phyloP scores from a whole-genome alignment of 495 filamentous ascomycete genomes.

The Annulohypoxylon moriforme region DNA sequence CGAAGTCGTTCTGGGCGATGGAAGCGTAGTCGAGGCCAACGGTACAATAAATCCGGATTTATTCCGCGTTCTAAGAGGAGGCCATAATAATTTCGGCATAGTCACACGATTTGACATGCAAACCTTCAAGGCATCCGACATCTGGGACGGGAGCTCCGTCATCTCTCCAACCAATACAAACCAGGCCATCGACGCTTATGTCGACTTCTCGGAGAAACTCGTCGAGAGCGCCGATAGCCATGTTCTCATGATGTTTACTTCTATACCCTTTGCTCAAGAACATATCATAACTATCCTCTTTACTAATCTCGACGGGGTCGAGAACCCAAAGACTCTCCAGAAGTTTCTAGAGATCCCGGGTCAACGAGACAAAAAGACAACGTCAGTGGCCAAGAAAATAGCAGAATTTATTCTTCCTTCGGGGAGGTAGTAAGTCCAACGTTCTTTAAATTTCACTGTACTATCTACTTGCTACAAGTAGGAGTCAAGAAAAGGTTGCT shows the following conservation, averaged over 20 bases:
- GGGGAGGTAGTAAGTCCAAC: slow-evolving; percentile 15
- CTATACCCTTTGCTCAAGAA: not conserved
- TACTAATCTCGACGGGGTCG: slow-evolving; percentile 40
- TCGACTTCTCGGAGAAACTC: slow-evolving; percentile 40
- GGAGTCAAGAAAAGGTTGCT: too few species aligned
- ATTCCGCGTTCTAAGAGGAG: slow-evolving; percentile 64
- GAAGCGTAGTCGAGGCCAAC: slow-evolving; percentile 59
- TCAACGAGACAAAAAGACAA: slow-evolving; percentile 37
- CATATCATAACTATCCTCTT: slow-evolving; percentile 33
- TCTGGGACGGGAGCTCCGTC: slow-evolving; percentile 36
- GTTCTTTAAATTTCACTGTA: not conserved
- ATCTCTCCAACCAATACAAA: slow-evolving; percentile 8
- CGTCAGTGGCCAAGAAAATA: slow-evolving; percentile 40
- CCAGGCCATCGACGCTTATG: slow-evolving; percentile 39
- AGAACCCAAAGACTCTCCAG: slow-evolving; percentile 31
- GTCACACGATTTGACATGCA: slow-evolving; percentile 61
- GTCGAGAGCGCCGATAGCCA: slow-evolving; percentile 17
- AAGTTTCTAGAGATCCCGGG: slow-evolving; percentile 36
- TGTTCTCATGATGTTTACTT: slow-evolving; percentile 18
- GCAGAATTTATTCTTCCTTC: slow-evolving; percentile 29
- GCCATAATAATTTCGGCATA: slow-evolving; percentile 64
- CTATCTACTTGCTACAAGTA: not conserved
- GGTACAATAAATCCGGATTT: slow-evolving; percentile 56
- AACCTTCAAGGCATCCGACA: slow-evolving; percentile 33
- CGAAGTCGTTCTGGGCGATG: slow-evolving; percentile 62